phyloP scores from a whole-genome alignment of 345 rosid species.

The Lepidium africanum region DNA sequence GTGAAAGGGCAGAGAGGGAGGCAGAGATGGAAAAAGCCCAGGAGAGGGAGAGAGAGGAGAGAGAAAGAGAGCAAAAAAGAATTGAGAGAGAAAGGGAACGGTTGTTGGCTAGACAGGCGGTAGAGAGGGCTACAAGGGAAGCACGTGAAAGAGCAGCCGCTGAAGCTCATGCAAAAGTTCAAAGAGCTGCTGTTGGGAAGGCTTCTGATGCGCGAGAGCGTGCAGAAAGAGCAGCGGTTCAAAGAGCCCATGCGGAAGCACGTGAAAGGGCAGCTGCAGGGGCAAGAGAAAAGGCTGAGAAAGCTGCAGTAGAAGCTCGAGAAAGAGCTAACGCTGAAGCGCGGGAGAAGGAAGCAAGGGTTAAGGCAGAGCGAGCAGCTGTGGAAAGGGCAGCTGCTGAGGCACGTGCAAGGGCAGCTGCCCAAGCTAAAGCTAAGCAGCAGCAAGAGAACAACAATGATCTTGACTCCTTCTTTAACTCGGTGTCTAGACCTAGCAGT shows the following conservation, averaged over 20 bases:
- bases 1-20: conserved; percentile 56
- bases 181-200: conserved; percentile 83
- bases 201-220: conserved; percentile 84
- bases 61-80: conserved; percentile 39
- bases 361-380: conserved; percentile 77
- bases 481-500: conserved; percentile 68
- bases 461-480: conserved; percentile 79
- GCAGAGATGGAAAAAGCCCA: conserved; percentile 44
- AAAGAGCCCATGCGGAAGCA: conserved; percentile 93
- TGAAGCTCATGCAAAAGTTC: conserved; percentile 76
- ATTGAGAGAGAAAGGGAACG: conserved; percentile 71
- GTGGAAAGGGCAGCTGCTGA: conserved; percentile 75
- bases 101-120: conserved; percentile 73
- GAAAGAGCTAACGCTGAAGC: conserved; percentile 58
- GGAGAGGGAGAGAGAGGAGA: conserved; percentile 46
- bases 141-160: conserved; percentile 92
- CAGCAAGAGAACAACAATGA: conserved; percentile 65
- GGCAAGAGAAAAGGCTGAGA: conserved; percentile 84
- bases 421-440: conserved; percentile 54
- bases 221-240: conserved; percentile 87
- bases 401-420: conserved; percentile 70
- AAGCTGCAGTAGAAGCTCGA: conserved; percentile 82
- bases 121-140: conserved; percentile 96
- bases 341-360: conserved; percentile 53
- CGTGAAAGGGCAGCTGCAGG: conserved; percentile 91